These are phyloP conservation scores for Mycena amicta DNA, from an alignment of 768 basidiomycete genomes.

Conservation along the genomic window DNA sequence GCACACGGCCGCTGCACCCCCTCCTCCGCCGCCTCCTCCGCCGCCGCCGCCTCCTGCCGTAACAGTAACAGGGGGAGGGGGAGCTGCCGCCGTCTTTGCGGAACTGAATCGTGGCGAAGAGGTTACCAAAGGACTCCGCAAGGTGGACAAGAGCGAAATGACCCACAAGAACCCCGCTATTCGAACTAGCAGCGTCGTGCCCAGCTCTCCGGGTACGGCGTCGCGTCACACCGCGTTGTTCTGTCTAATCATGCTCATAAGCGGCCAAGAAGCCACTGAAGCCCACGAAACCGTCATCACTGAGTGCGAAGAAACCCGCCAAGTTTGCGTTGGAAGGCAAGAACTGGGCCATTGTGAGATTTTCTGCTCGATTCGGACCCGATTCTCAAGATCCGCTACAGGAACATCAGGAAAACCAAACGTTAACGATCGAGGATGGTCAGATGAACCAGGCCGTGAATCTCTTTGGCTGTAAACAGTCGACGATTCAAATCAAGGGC, in stretches of 20 bases:
- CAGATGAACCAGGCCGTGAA: conserved; percentile 85
- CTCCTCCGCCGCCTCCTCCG: conserved; percentile 56
- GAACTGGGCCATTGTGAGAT: conserved; percentile 87
- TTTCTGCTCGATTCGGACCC: background rate
- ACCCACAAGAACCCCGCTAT: conserved; percentile 97
- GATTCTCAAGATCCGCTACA: conserved; percentile 31
- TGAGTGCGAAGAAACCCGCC: conserved; percentile 88
- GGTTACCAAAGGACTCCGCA: conserved; percentile 87
- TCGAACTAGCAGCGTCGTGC: conserved; percentile 60
- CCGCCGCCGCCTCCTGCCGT: conserved; percentile 46
- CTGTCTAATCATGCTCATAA: no score
- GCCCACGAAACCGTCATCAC: conserved; percentile 81
- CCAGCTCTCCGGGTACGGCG: conserved; percentile 25
- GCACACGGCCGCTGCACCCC: conserved; percentile 39
- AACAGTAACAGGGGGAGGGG: conserved; percentile 42
- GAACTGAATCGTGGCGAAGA: conserved; percentile 87
- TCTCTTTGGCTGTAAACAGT: conserved; percentile 88
- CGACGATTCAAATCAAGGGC: conserved; percentile 81
- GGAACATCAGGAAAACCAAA: conserved; percentile 92
- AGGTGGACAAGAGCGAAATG: conserved; percentile 96
- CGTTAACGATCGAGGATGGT: conserved; percentile 72
- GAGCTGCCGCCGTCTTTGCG: conserved; percentile 83
- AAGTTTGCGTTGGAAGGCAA: conserved; percentile 89
- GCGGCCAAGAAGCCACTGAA: conserved; percentile 70
- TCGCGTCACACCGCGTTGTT: no score